A percentile compares a stretch with the other conserved stretches of the same genome.
Evolutionary conservation across 805 yeast genomes (phyloP).

Genomic region (Metschnikowia amazonensis): DNA sequence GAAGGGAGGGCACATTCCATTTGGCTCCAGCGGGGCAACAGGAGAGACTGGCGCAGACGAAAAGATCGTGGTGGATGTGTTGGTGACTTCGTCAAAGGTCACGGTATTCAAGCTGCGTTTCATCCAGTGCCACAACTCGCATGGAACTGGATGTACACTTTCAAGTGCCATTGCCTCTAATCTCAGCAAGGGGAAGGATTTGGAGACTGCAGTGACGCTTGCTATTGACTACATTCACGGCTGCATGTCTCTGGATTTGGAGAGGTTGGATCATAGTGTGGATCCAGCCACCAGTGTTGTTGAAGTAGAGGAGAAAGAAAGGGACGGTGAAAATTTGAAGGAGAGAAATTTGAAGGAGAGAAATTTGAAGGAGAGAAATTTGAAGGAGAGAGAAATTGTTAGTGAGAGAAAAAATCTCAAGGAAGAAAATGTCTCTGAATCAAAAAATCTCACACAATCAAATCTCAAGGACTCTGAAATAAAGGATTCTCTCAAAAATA

Average conservation of each 20-base stretch:
- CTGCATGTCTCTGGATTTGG: constrained; percentile 51
- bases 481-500: too few species aligned
- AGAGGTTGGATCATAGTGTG: constrained; percentile 71
- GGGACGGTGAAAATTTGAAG: too few species aligned
- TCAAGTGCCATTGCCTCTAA: constrained; percentile 78
- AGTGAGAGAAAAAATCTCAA: too few species aligned
- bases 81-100: constrained; percentile 21
- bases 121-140: constrained; percentile 54
- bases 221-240: constrained; percentile 65
- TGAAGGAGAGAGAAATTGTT: too few species aligned
- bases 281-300: neutral
- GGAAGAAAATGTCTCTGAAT: too few species aligned
- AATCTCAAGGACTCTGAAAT: too few species aligned
- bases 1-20: constrained; percentile 78
- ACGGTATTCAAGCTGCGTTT: constrained; percentile 47
- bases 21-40: too few species aligned
- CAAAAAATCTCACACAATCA: too few species aligned
- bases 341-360: too few species aligned
- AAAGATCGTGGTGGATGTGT: neutral
- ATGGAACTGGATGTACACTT: constrained; percentile 90
- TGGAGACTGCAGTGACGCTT: constrained; percentile 49
- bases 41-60: neutral
- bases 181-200: constrained; percentile 50
- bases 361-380: too few species aligned
- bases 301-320: too few species aligned